Percentiles rank a stretch among this genome's conserved stretches.
Conservation (phyloP, 2,329 filamentous ascomycete species). For the Paecilomyces sp. region DNA sequence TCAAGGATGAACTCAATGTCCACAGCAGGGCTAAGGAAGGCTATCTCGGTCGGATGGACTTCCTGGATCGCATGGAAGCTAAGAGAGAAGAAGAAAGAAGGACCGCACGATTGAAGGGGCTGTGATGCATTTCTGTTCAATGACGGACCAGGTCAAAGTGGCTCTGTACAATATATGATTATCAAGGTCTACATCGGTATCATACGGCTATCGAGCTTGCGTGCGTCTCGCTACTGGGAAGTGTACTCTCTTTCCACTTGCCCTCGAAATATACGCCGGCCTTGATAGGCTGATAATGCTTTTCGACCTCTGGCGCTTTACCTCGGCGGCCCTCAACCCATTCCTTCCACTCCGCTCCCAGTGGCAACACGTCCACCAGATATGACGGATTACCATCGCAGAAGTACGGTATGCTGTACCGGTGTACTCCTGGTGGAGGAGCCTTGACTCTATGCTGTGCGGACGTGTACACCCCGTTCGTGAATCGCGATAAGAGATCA, state of each 20-base stretch:
- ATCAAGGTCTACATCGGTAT: neutral
- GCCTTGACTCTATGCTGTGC: conserved; percentile 36
- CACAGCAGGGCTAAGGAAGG: conserved; percentile 57
- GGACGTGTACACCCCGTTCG: neutral
- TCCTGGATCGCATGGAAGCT: conserved; percentile 52
- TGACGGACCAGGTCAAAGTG: neutral
- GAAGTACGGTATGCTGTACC: conserved; percentile 52
- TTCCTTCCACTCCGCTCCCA: neutral
- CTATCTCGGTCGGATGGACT: conserved; percentile 56
- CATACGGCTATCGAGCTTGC: neutral
- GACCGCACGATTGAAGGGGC: conserved; percentile 41
- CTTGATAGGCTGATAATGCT: conserved; percentile 11
- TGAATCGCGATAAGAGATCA: neutral
- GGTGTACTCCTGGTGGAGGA: conserved; percentile 27
- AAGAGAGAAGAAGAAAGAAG: conserved; percentile 50
- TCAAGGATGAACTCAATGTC: conserved; percentile 54
- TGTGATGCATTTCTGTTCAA: conserved; percentile 10
- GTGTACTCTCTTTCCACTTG: conserved; percentile 11
- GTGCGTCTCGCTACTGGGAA: neutral
- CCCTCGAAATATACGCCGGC: conserved; percentile 16
- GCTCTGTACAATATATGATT: neutral
- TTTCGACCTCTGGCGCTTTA: conserved; percentile 2
- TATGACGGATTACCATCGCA: conserved; percentile 47
- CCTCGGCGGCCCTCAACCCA: neutral
- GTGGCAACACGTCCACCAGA: conserved; percentile 9